phyloP scores from a whole-genome alignment of 129 eudicot genomes.

The Arctium minus region DNA sequence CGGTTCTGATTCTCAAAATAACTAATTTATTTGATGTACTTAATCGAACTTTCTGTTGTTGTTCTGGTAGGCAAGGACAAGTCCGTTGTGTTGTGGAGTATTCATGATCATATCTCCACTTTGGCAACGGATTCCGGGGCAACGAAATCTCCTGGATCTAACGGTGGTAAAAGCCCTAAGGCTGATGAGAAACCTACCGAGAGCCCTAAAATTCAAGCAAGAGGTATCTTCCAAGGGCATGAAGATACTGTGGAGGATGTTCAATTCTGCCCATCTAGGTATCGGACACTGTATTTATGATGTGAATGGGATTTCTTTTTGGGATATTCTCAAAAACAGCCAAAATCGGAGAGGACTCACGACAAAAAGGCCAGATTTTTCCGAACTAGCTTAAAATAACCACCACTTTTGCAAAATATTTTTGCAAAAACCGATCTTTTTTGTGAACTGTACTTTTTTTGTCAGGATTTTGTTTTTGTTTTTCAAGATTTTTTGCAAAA shows the following conservation, averaged over 20 bases:
- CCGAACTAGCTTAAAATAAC: background rate
- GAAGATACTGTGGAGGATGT: conserved; percentile 92
- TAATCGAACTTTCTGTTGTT: background rate
- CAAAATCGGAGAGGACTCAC: background rate
- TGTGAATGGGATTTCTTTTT: background rate
- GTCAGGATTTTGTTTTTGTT: background rate
- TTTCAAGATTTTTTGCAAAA: background rate
- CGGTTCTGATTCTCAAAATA: background rate
- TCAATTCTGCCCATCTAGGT: conserved; percentile 97
- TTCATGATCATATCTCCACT: conserved; percentile 84
- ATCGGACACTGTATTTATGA: background rate
- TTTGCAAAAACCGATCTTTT: background rate
- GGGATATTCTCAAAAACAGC: background rate
- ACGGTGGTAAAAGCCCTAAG: conserved; percentile 44
- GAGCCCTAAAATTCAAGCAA: conserved; percentile 66
- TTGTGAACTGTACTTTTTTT: background rate
- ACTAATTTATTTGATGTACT: background rate
- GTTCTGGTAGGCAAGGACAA: conserved; percentile 73
- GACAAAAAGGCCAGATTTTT: background rate
- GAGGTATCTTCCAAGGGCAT: conserved; percentile 82
- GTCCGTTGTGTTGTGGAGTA: conserved; percentile 89
- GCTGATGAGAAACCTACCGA: conserved; percentile 47
- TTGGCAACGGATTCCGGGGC: conserved; percentile 65
- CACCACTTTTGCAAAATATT: background rate
- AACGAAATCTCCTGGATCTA: conserved; percentile 55